Base-by-base conservation (phyloP, 2,329 filamentous ascomycete genomes). In the Aspergillus sp. region DNA sequence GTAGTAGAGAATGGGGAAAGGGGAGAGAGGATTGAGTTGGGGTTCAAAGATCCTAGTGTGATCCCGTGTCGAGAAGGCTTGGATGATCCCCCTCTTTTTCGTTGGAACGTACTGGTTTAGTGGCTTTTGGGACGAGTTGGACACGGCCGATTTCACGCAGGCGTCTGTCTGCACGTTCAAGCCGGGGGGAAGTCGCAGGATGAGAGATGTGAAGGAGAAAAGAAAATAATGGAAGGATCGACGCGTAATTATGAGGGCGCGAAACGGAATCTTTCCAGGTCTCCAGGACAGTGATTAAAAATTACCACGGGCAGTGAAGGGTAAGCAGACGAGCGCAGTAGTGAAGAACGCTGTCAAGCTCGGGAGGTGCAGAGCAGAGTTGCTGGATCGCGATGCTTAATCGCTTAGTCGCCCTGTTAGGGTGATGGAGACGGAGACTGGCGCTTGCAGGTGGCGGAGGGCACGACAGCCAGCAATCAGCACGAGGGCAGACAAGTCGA, bases 351-450 rank as follows among this genome's bases (percentile, higher is more conserved):
- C 40, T 30, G 27, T 30, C 27, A 30, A 30, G 27, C 27, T 30
- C 27, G 27, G 8, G 27, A 57, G 51, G 41, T 48, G 51, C 56
- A 64, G 27, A 30, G 27, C 27, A 30, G 9, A 30, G 27, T 11
- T 30, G 63, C 58, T 63, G 60, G 64, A 65, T 68, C 65, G 61
- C 61, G 72, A 73, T 73, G 72, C 72, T 75, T 74, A 75, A 74
- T 72, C 62, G 66, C 62, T 73, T 74, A 74, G 72, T 71, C 64
- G 20, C 62, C 65, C 66, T 67, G 64, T 73, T 72, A 70, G 69
- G 68, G 64, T 63, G 64, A 65, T 61, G 68, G 64, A 66, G 63
- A 66, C 62, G 67, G 64, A 66, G 63, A 66, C 71, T 71, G 70
- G 59, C 66, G 37, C 71, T 69, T 73, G 71, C 72, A 72, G 70